A percentile compares a stretch with the other conserved stretches of the same genome.
These are phyloP conservation scores for Cryptococcus hybrid DNA, from an alignment of 1,284 basidiomycete genomes.

Conservation along the genomic window DNA sequence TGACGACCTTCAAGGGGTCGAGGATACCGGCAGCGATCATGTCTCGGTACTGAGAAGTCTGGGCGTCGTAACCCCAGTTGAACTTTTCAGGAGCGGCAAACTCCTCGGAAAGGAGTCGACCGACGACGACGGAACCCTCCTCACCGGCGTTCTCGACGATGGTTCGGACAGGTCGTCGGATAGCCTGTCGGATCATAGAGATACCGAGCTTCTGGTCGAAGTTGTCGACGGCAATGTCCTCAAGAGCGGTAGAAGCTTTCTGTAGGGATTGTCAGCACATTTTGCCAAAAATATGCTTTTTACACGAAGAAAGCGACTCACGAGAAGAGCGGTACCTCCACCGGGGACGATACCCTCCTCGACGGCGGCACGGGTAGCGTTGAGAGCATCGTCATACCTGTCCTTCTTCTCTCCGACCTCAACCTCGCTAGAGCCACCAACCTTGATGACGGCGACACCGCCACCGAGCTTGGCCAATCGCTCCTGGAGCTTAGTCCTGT, in stretches of 20 bases:
- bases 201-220: conserved; percentile 98
- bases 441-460: conserved; percentile 98
- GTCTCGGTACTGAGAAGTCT: conserved; percentile 87
- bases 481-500: conserved; percentile 94
- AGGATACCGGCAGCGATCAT: conserved; percentile 94
- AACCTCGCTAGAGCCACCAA: conserved; percentile 90
- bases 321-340: conserved; percentile 73
- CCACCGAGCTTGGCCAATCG: conserved; percentile 93
- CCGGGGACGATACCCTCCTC: conserved; percentile 98
- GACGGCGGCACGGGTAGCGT: conserved; percentile 95
- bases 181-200: conserved; percentile 83
- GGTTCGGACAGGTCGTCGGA: conserved; percentile 79
- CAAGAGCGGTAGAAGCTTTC: conserved; percentile 82
- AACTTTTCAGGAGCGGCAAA: conserved; percentile 58
- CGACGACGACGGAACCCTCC: conserved; percentile 90
- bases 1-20: conserved; percentile 89
- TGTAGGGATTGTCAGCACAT: conserved; percentile 54
- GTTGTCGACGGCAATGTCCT: conserved; percentile 78
- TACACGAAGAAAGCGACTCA: conserved; percentile 18
- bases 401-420: conserved; percentile 99
- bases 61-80: conserved; percentile 85
- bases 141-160: conserved; percentile 96
- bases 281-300: neutral
- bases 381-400: conserved; percentile 95
- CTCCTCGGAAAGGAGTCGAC: conserved; percentile 62